A percentile compares a stretch with the other conserved stretches of the same genome.
These are phyloP conservation scores for Tricholoma matsutake DNA, from an alignment of 768 basidiomycete genomes.

Conservation along the genomic window DNA sequence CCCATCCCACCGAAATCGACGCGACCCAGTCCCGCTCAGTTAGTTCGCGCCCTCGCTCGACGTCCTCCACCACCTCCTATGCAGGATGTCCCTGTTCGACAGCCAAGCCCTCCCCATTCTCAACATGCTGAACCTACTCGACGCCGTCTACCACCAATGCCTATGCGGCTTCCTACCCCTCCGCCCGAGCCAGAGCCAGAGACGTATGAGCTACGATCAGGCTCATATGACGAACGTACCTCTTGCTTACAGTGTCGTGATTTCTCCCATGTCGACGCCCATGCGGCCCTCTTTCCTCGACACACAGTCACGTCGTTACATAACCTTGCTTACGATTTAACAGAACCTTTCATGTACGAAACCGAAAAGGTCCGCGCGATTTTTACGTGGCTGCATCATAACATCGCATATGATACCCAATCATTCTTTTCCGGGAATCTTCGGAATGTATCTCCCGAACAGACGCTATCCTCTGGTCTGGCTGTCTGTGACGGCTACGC, in stretches of 20 bases:
- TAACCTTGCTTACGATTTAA: slow-evolving; percentile 38
- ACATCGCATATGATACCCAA: slow-evolving; percentile 42
- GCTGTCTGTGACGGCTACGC: slow-evolving; percentile 52
- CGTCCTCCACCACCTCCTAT: slow-evolving; percentile 33
- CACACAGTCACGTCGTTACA: slow-evolving; percentile 35
- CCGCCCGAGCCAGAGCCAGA: slow-evolving; percentile 23
- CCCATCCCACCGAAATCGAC: slow-evolving; percentile 19
- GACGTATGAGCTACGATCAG: neutral
- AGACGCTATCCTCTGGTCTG: slow-evolving; percentile 38
- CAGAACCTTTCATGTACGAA: slow-evolving; percentile 38
- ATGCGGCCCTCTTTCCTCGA: slow-evolving; percentile 42
- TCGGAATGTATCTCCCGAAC: slow-evolving; percentile 32
- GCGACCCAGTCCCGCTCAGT: slow-evolving; percentile 13
- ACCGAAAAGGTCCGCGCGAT: slow-evolving; percentile 45
- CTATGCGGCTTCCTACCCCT: slow-evolving; percentile 28
- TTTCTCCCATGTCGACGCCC: slow-evolving; percentile 40
- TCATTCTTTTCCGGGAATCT: slow-evolving; percentile 44
- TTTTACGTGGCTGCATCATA: slow-evolving; percentile 46
- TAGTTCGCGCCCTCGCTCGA: slow-evolving; percentile 28
- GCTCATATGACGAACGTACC: neutral
- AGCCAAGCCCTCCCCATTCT: slow-evolving; percentile 1
- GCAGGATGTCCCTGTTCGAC: neutral
- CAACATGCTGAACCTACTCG: slow-evolving; percentile 10
- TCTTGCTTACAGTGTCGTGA: slow-evolving; percentile 44
- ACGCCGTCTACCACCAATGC: slow-evolving; percentile 30